Base-by-base conservation (phyloP, 768 basidiomycete genomes). In the Tricholoma terreum region DNA sequence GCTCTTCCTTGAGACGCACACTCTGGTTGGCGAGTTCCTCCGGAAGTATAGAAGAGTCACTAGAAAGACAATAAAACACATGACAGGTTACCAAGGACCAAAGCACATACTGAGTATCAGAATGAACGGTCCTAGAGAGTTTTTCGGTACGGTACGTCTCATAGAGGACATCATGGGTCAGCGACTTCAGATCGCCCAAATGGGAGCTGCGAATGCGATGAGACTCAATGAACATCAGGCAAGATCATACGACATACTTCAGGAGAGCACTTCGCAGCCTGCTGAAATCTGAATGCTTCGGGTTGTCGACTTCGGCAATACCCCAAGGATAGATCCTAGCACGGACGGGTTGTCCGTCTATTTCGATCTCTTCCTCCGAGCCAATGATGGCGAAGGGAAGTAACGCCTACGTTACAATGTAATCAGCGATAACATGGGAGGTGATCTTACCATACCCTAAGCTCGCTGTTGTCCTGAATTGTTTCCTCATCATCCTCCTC, bases 401-500 rank as follows among this genome's bases (percentile, higher is more conserved):
- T 48, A 99, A 79, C 3, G 90, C 85, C 92, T 94, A 62, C 33
- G 58, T 57, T n/a, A 51, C 14, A 34, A 48, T 46, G 40, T 45
- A 11, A 24, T 50, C 22, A 55, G 38, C n/a, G 31, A 22, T 56
- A 58, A 43, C 3, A 38, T n/a, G 52, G 48, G 10, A 33, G 17
- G 52, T 52, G 52, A 51, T n/a, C 9, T 35, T 33, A 72, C n/a
- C 84, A 59, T 68, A 92, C 92, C 53, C 96, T 82, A 53, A 99
- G 86, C 72, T 98, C 95, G 66, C 90, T 90, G 76, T 98, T 99
- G 72, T 99, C 97, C 66, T 89, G 87, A 58, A 99, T 92, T 3
- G 97, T 99, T 67, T 98, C 97, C 68, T 98, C 95, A 68, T 99
- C 97, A 68, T 99, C 97, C 73, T 99, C 97, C 72, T 99, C 97